Evolutionary conservation across 495 filamentous ascomycete genomes (phyloP), one percentile per base, ranked within the genome.

Genomic region (Aspergillus sclerotioniger): DNA sequence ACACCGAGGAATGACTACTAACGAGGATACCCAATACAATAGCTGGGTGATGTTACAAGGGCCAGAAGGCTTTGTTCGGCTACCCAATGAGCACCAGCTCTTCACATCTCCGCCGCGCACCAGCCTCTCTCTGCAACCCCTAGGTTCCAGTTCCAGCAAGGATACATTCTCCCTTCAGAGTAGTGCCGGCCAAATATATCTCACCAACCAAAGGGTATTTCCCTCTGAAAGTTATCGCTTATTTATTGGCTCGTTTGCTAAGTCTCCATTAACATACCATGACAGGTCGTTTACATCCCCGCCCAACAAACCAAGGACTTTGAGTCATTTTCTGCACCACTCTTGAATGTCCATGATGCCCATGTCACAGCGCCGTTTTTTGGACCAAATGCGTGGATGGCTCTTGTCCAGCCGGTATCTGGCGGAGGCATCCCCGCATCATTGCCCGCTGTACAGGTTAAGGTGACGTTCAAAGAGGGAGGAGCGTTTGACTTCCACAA

Each of bases 381-480:
- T 66, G 94, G 94, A n/a, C 88, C 95, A 9, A 98, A 97, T 75
- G 87, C 87, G 63, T 98, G 94, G 94, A 83, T 83, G 21, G 87
- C 87, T 29, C 73, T 86, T 28, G 80, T 96, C 51, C 87, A 87
- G 62, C 92, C 95, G 17, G 89, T 94, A 28, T 67, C 86, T 1
- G 85, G 87, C 25, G 95, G 95, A n/a, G 91, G 91, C 41, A 90
- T 98, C 43, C 88, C 91, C 2, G 73, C 87, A n/a, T 80, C 84
- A 12, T 79, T 89, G 39, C 76, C 86, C 3, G 84, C 84, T 15
- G 80, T 96, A 29, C 89, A 93, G 61, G 59, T 92, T 50, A 90
- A 87, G 71, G 80, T 97, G 54, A 89, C 88, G 8, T 98, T 98
- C 79, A 90, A 90, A 71, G 94, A 98, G 52, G 94, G 95, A 41